These are phyloP conservation scores for Aspergillus persii DNA, from an alignment of 2,329 filamentous ascomycete genomes.

Conservation along the genomic window DNA sequence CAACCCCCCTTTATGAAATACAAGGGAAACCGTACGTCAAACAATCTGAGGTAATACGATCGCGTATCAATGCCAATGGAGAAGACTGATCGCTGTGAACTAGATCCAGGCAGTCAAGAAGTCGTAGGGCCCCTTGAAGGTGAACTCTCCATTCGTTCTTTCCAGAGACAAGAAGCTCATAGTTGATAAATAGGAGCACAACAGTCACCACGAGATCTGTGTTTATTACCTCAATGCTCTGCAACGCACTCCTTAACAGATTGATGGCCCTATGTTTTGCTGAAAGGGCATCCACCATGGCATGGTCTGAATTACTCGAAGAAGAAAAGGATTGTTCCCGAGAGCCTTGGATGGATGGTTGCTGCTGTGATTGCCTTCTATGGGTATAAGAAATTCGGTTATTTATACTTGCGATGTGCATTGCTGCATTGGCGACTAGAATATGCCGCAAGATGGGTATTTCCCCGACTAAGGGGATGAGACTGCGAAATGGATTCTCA, in stretches of 20 bases:
- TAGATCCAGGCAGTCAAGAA: background rate
- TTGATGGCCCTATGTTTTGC: background rate
- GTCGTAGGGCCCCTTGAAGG: background rate
- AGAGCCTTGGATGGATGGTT: background rate
- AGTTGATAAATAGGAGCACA: background rate
- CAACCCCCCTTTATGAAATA: background rate
- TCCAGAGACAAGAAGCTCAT: background rate
- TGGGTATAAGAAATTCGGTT: background rate
- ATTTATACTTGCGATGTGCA: slow-evolving; percentile 1
- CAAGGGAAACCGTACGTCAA: background rate
- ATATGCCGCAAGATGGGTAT: background rate
- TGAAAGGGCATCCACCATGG: background rate
- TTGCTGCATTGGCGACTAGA: background rate
- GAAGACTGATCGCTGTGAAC: background rate
- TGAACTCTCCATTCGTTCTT: background rate
- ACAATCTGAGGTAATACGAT: background rate
- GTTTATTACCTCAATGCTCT: background rate
- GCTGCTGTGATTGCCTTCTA: background rate
- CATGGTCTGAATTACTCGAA: background rate
- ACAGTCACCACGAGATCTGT: background rate
- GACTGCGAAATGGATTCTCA: background rate
- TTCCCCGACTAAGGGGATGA: background rate
- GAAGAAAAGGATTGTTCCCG: background rate
- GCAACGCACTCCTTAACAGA: background rate
- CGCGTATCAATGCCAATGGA: background rate